Evolutionary conservation across 1,139 yeast genomes (phyloP), one percentile per base, ranked within the genome.

Genomic region (Pichiaceae sp.): DNA sequence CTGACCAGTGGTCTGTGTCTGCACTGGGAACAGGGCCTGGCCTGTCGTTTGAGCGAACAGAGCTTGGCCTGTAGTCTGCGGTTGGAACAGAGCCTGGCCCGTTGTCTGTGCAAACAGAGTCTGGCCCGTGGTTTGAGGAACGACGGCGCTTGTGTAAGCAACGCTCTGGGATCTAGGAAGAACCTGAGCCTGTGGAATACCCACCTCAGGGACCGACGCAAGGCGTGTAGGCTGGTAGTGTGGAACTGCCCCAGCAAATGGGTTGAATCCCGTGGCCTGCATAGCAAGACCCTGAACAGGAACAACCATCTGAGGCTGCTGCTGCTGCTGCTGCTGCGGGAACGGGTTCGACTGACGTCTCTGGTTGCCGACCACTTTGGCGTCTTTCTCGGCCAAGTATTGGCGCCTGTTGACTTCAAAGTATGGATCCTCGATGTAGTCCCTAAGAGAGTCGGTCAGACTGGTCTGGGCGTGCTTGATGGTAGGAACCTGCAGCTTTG

Each of bases 401-500:
- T 84, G 94, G 43, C 77, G 66, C 57, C 95, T 74, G 54, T 85
- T 86, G 8, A 64, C 62, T 51, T 85, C 95, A 57, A 84, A 85
- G 52, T 80, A 82, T n/a, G 85, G 85, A 56, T 83, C 95, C 52
- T 78, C 72, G 50, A 91, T 64, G 57, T 91, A 93, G 49, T 89
- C 96, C 54, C 86, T 94, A 40, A 91, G 69, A 12, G 94, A 81
- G 30, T 79, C 71, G 7, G 95, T 83, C 49, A 91, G 70, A 20
- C 95, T 93, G 2, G 96, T 89, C 12, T 97, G 97, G 0, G 97
- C 96, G 60, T 91, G 98, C 57, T 86, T 86, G 43, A 91, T 89
- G 12, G 95, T 89, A 20, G 98, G 98, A 23, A 91, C 95, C 53
- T 83, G 87, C 43, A 91, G 66, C 50, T 87, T 87, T 1, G 97